Conservation (phyloP, 306 rosid genomes). For the Cicer cuneatum region DNA sequence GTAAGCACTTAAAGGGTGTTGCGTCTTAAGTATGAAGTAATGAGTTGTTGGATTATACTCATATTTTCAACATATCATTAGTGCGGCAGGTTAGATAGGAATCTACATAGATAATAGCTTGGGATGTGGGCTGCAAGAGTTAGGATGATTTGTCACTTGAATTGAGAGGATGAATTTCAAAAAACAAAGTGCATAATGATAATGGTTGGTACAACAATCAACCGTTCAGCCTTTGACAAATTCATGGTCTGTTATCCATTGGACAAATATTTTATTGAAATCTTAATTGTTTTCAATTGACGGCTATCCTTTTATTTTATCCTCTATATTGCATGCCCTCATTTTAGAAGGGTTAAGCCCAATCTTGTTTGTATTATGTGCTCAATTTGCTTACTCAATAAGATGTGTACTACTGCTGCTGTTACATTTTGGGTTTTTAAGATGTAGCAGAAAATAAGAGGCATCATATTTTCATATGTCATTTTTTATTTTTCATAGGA, state of each 20-base stretch:
- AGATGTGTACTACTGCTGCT: not conserved
- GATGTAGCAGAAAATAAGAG: conserved; percentile 33
- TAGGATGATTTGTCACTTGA: not conserved
- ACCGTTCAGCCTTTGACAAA: not conserved
- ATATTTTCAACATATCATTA: not conserved
- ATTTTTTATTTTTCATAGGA: conserved; percentile 56
- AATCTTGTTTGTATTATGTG: conserved; percentile 2
- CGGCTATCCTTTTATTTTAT: not conserved
- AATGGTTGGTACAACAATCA: not conserved
- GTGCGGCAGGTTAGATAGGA: not conserved
- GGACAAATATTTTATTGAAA: not conserved
- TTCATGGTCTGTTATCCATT: not conserved
- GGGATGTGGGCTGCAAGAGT: not conserved
- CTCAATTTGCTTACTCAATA: not conserved
- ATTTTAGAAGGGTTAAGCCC: not conserved
- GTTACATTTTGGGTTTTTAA: conserved; percentile 8
- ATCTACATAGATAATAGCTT: not conserved
- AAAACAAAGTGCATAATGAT: not conserved
- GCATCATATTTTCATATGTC: conserved; percentile 34
- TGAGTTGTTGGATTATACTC: not conserved
- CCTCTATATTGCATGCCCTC: not conserved
- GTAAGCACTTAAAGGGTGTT: conserved; percentile 7
- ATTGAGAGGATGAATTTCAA: not conserved
- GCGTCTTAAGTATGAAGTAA: not conserved
- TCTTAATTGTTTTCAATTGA: not conserved